Evolutionary conservation across 2,329 filamentous ascomycete species (phyloP).

Genomic region (Phialocephala subalpina): DNA sequence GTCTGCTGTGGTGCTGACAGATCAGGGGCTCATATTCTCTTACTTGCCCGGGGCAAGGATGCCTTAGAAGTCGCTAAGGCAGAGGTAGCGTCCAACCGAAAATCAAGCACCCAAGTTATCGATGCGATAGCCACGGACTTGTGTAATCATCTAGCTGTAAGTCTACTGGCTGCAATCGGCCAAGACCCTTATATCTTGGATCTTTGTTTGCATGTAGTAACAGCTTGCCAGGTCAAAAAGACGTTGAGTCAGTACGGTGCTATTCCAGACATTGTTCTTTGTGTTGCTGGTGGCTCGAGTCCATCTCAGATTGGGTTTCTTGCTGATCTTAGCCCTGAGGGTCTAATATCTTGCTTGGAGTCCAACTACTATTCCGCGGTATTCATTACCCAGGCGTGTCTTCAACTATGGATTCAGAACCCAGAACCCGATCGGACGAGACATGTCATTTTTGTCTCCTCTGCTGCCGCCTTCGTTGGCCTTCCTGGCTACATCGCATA

Average conservation of each 20-base stretch:
- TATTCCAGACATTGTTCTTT: conserved; percentile 21
- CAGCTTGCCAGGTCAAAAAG: too few relatives aligned
- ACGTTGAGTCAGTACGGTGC: conserved; percentile 1
- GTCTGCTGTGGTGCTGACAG: conserved; percentile 10
- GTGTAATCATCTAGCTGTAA: conserved; percentile 13
- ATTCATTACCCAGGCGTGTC: conserved; percentile 22
- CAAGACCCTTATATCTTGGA: too few relatives aligned
- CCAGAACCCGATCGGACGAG: conserved; percentile 9
- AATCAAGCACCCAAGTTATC: conserved; percentile 17
- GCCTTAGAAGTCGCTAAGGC: conserved; percentile 14
- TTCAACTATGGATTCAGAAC: conserved; percentile 22
- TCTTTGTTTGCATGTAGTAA: too few relatives aligned
- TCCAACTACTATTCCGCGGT: conserved; percentile 23
- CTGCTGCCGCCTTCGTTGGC: conserved; percentile 23
- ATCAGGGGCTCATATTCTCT: conserved; percentile 19
- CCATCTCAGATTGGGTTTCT: conserved; percentile 26
- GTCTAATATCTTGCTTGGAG: conserved; percentile 23
- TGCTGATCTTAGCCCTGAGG: conserved; percentile 20
- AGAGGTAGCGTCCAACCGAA: conserved; percentile 14
- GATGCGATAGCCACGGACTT: conserved; percentile 15
- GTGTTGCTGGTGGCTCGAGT: conserved; percentile 25
- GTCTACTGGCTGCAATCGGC: too few relatives aligned
- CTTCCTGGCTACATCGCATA: conserved; percentile 25
- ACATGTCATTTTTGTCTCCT: conserved; percentile 25
- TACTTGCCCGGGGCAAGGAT: conserved; percentile 17